phyloP scores from a whole-genome alignment of 1,284 basidiomycete genomes.

The Wallemia hederae region DNA sequence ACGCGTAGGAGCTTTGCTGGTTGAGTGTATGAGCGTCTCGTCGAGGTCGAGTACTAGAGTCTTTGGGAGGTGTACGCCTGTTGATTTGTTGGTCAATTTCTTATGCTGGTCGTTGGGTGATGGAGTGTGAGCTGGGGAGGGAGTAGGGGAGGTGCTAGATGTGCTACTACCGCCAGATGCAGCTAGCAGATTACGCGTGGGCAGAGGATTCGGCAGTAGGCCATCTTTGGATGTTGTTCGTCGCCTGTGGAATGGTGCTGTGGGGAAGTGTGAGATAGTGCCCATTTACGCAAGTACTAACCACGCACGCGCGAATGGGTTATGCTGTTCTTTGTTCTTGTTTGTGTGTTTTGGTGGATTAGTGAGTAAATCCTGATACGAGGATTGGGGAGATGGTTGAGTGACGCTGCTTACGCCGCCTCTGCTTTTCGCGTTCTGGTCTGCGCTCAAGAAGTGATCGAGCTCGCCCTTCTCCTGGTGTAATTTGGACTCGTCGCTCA shows the following conservation, averaged over 20 bases:
- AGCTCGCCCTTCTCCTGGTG: neutral
- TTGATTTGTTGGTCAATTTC: slow-evolving; percentile 14
- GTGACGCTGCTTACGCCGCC: neutral
- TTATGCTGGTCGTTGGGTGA: neutral
- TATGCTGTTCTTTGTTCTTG: neutral
- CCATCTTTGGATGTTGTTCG: neutral
- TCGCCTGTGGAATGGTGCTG: neutral
- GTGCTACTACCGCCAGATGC: neutral
- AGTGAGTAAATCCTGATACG: neutral
- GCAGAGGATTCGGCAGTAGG: neutral
- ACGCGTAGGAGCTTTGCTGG: slow-evolving; percentile 38
- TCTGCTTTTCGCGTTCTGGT: no score
- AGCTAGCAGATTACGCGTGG: neutral
- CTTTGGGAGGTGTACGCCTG: slow-evolving; percentile 51
- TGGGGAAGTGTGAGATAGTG: neutral
- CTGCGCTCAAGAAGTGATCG: neutral
- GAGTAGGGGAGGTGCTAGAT: neutral
- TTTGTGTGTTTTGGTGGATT: neutral
- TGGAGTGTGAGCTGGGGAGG: neutral
- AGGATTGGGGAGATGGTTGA: neutral
- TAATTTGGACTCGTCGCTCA: neutral
- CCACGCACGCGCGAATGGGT: neutral
- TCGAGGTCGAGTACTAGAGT: slow-evolving; percentile 86
- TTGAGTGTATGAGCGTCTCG: slow-evolving; percentile 93
- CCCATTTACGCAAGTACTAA: neutral